A percentile compares a stretch with the other conserved stretches of the same genome.
Conservation (phyloP, 2,329 filamentous ascomycete species). For the Sphaerulina musiva region DNA sequence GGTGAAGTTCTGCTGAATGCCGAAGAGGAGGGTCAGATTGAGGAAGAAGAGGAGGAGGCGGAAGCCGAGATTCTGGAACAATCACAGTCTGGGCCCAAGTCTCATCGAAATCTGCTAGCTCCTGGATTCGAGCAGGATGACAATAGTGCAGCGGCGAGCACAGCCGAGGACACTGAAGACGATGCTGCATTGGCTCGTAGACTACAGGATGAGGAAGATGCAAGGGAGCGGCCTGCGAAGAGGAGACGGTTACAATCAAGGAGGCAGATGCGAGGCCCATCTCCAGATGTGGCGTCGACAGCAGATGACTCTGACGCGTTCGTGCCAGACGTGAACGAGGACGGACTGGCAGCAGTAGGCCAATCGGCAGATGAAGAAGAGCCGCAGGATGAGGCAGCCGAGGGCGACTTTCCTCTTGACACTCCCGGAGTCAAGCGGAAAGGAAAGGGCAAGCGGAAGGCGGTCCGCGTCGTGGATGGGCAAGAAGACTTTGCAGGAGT, state of each 20-base stretch:
- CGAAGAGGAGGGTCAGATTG: constrained; percentile 57
- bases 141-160: constrained; percentile 18
- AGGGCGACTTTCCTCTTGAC: constrained; percentile 32
- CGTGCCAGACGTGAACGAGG: constrained; percentile 38
- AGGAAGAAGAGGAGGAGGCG: constrained; percentile 38
- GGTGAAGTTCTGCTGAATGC: constrained; percentile 74
- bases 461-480: constrained; percentile 26
- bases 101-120: constrained; percentile 44
- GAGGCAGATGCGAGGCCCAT: constrained; percentile 19
- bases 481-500: constrained; percentile 56
- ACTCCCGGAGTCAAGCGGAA: constrained; percentile 38
- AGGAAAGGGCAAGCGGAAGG: constrained; percentile 24
- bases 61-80: constrained; percentile 25
- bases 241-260: constrained; percentile 34
- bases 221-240: constrained; percentile 38
- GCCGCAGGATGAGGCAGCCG: constrained; percentile 36
- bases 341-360: constrained; percentile 34
- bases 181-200: constrained; percentile 30
- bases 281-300: constrained; percentile 21
- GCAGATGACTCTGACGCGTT: constrained; percentile 39
- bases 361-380: constrained; percentile 36
- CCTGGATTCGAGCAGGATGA: constrained; percentile 41
- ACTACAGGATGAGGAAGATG: constrained; percentile 34
- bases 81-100: constrained; percentile 31
- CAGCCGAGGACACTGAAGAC: constrained; percentile 22